Evolutionary conservation across 2,329 filamentous ascomycete genomes (phyloP), one percentile per base, ranked within the genome.

Genomic region (Arthrobotrys iridis): DNA sequence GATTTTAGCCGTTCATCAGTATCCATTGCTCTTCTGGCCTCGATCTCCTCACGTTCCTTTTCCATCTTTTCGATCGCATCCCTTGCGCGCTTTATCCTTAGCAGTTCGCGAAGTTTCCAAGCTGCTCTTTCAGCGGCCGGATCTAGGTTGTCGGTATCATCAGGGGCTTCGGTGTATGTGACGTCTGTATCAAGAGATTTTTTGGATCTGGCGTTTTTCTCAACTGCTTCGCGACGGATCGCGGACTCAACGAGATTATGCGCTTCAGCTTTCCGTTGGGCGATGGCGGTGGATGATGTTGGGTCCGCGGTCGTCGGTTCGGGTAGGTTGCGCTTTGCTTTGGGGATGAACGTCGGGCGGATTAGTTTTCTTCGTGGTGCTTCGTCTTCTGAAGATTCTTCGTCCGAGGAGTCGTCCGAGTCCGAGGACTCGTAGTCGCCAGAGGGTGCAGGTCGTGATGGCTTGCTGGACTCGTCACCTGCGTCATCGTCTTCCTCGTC

Each of bases 81-180:
- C 24, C 95, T 89, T 79, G 95, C 91, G 58, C 95, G 89, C 83
- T 94, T 93, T 78, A 98, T 88, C 6, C 95, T 90, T 82, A 90
- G 90, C 43, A 99, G 86, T 83, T 99, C 95, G 55, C 95, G 90
- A 57, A 99, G 86, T 81, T 94, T 95, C 94, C 95, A 99, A 0
- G 93, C 93, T 4, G 93, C 93, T 77, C 90, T 88, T 82, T 99
- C 95, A 5, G 92, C 93, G 77, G 91, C 93, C 0, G 92, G 91
- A 81, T 98, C 93, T 2, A 93, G 80, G 35, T 89, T 92, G 81
- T 99, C 95, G 1, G 90, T 92, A 79, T 97, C 95, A 82, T 98
- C 93, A 18, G 98, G 91, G 33, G 89, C 88, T 70, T 88, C 88
- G 24, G 88, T 88, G 20, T 87, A 86, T 3, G 89, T 88, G n/a